Base-by-base conservation (phyloP, 306 rosid species). In the Urtica urens region DNA sequence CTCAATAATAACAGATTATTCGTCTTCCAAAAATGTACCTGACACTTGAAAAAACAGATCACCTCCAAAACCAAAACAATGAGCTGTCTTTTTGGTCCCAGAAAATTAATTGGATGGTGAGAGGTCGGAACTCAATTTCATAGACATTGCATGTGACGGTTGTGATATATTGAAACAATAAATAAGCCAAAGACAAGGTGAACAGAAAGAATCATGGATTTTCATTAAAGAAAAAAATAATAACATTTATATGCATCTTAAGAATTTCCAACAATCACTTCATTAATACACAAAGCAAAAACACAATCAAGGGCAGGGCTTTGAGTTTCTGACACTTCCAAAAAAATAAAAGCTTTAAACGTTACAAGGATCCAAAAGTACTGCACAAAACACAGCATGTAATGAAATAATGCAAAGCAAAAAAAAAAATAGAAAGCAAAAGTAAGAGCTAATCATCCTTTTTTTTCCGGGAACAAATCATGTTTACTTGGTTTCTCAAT, bases 341-440 rank as follows among this genome's bases (percentile, higher is more conserved):
- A 58, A n/a, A n/a, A n/a, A n/a, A n/a, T n/a, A n/a, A n/a, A n/a
- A n/a, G 59, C 66, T 62, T 18, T 6, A 41, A 40, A 48, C 23
- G 46, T 30, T 51, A 66, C 29, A 46, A 64, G 49, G 46, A 51
- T 49, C 62, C 64, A 55, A 44, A 5, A 10, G 64, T 56, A 55
- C 65, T 66, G 62, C 76, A 77, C 81, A 58, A 60, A 42, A 64
- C 49, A 43, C 37, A 55, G 18, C 23, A n/a, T n/a, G n/a, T n/a
- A n/a, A n/a, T n/a, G n/a, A n/a, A n/a, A n/a, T n/a, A n/a, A n/a
- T n/a, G n/a, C n/a, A n/a, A n/a, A n/a, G n/a, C n/a, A n/a, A n/a
- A n/a, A n/a, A n/a, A n/a, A n/a, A n/a, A n/a, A n/a, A n/a, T n/a
- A n/a, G 23, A 35, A 48, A 51, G 45, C 24, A 15, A 40, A 30